phyloP scores from a whole-genome alignment of 257 asterid genomes.

The Solanum habrochaites region DNA sequence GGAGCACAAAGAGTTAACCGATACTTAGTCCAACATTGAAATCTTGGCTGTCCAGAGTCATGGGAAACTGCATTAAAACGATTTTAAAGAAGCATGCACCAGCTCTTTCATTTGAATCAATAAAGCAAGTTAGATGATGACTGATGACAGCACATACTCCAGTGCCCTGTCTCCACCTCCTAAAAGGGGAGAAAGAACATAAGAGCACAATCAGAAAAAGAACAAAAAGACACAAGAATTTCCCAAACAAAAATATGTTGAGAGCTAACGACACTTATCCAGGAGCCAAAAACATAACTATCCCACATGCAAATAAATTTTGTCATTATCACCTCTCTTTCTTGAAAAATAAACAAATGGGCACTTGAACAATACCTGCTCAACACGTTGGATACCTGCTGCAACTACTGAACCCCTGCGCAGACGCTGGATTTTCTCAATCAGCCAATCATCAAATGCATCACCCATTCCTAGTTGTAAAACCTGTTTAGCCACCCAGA shows the following conservation, averaged over 20 bases:
- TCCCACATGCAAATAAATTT: neutral
- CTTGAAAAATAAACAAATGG: neutral
- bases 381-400: constrained; percentile 69
- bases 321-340: neutral
- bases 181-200: neutral
- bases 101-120: neutral
- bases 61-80: neutral
- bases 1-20: constrained; percentile 1
- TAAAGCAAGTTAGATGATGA: neutral
- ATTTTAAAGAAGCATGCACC: neutral
- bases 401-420: constrained; percentile 89
- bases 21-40: neutral
- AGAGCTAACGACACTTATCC: neutral
- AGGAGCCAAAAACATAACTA: neutral
- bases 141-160: neutral
- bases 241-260: neutral
- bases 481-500: constrained; percentile 97
- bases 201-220: neutral
- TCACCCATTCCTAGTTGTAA: constrained; percentile 98
- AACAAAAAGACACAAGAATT: neutral
- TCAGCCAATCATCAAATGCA: constrained; percentile 97
- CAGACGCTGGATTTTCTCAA: constrained; percentile 73
- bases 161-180: neutral
- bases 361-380: constrained; percentile 41
- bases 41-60: neutral